These are phyloP conservation scores for Trametes versicolor DNA, from an alignment of 1,284 basidiomycete genomes.

Conservation along the genomic window DNA sequence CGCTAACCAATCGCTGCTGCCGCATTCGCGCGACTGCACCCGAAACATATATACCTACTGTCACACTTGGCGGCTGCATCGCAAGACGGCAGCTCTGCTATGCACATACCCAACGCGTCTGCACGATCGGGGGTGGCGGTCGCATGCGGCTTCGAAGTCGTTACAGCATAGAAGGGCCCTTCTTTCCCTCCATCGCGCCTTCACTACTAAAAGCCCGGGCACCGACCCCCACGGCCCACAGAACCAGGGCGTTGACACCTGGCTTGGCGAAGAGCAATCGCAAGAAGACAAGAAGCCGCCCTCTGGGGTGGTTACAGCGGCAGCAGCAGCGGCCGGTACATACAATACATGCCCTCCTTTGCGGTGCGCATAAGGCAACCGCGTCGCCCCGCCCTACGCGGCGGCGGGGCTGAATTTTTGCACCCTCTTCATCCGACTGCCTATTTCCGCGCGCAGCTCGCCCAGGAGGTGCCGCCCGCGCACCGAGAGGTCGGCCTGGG, in stretches of 20 bases:
- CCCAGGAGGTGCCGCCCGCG: slow-evolving; percentile 52
- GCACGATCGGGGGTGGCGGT: not conserved
- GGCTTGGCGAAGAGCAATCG: not conserved
- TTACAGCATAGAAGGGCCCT: not conserved
- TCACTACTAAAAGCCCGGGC: slow-evolving; percentile 2
- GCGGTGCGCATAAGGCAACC: not conserved
- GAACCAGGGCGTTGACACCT: not conserved
- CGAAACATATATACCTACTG: not conserved
- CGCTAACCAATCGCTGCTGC: slow-evolving; percentile 3
- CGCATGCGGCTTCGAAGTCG: not conserved
- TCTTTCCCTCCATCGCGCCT: slow-evolving; percentile 4
- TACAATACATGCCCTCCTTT: not conserved
- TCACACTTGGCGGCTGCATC: not conserved
- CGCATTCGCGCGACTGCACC: not conserved
- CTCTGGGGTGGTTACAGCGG: not conserved
- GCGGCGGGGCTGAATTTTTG: slow-evolving; percentile 60
- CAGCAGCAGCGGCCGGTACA: not conserved
- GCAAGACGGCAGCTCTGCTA: not conserved
- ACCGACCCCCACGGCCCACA: not conserved
- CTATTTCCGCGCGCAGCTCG: slow-evolving; percentile 65
- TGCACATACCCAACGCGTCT: not conserved
- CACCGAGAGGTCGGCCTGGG: slow-evolving; percentile 60
- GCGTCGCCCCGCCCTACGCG: slow-evolving; percentile 17
- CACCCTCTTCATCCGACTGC: slow-evolving; percentile 68
- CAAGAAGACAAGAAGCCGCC: not conserved